Conservation (phyloP, 306 rosid species). For the Benincasa hispida region DNA sequence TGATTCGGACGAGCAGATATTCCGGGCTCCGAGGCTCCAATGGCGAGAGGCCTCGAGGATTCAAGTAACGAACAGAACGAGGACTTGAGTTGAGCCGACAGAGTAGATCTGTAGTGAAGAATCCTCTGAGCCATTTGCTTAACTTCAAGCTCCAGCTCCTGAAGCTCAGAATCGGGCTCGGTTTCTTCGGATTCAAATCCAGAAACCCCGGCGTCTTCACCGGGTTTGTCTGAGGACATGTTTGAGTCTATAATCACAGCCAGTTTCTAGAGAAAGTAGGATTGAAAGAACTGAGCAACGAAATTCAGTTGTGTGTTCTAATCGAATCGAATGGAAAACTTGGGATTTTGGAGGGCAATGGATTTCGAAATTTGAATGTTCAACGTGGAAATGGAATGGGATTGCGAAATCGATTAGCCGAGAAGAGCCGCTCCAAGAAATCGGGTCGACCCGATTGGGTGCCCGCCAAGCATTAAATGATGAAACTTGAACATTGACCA, state of each 20-base stretch:
- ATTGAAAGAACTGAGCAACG: slow-evolving; percentile 4
- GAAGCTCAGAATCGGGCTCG: slow-evolving; percentile 23
- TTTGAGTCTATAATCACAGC: not conserved
- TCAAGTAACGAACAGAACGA: slow-evolving; percentile 33
- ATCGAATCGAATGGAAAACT: not conserved
- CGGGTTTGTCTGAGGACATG: slow-evolving; percentile 20
- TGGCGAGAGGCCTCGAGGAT: slow-evolving; percentile 35
- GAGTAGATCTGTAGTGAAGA: slow-evolving; percentile 37
- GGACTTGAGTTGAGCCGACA: slow-evolving; percentile 52
- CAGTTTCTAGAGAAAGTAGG: slow-evolving; percentile 5
- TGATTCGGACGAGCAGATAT: slow-evolving; percentile 9
- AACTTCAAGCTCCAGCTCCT: slow-evolving; percentile 41
- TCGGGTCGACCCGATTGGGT: not conserved
- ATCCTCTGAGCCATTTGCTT: slow-evolving; percentile 48
- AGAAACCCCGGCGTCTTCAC: slow-evolving; percentile 18
- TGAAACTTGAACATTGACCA: not conserved
- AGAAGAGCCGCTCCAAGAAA: not conserved
- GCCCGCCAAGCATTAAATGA: not conserved
- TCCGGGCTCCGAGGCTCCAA: slow-evolving; percentile 15
- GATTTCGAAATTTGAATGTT: slow-evolving; percentile 13
- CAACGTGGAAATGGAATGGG: not conserved
- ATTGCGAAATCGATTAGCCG: not conserved
- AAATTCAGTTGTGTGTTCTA: not conserved
- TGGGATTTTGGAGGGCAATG: slow-evolving; percentile 27
- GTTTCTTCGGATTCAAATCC: slow-evolving; percentile 8